Conservation (phyloP, 2,329 filamentous ascomycete genomes). For the Sporothrix variecibatus region DNA sequence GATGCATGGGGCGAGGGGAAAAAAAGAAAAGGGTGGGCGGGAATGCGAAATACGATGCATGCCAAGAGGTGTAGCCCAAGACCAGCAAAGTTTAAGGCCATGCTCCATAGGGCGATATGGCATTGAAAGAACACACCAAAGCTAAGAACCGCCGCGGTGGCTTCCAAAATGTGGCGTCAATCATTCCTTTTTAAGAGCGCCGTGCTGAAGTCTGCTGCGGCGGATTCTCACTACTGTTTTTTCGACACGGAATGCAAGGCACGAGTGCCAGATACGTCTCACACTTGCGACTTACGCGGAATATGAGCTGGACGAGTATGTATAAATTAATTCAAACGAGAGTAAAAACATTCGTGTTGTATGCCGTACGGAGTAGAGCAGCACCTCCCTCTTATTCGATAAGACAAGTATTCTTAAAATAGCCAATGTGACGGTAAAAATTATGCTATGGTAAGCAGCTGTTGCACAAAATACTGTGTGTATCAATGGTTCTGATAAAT, state of each 20-base stretch:
- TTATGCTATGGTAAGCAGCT: not conserved
- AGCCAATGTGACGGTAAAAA: too few relatives aligned
- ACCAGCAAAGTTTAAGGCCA: not conserved
- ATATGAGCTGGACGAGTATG: too few relatives aligned
- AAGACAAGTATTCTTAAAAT: too few relatives aligned
- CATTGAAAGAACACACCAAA: not conserved
- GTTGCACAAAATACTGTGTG: not conserved
- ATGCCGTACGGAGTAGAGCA: too few relatives aligned
- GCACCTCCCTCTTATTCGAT: too few relatives aligned
- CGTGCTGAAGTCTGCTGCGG: not conserved
- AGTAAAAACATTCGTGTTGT: too few relatives aligned
- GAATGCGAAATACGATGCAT: conserved; percentile 13
- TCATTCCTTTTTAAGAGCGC: not conserved
- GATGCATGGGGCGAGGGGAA: not conserved
- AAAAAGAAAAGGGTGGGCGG: not conserved
- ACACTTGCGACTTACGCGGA: not conserved
- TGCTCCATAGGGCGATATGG: not conserved
- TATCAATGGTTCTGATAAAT: not conserved
- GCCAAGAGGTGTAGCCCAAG: not conserved
- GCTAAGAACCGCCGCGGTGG: not conserved
- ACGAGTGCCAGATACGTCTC: not conserved
- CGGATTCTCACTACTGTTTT: not conserved
- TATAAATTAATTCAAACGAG: too few relatives aligned
- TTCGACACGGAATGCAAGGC: not conserved
- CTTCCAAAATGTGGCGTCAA: not conserved